Base-by-base conservation (phyloP, 371 early-diverging fungal species). In the Mucor indicus region DNA sequence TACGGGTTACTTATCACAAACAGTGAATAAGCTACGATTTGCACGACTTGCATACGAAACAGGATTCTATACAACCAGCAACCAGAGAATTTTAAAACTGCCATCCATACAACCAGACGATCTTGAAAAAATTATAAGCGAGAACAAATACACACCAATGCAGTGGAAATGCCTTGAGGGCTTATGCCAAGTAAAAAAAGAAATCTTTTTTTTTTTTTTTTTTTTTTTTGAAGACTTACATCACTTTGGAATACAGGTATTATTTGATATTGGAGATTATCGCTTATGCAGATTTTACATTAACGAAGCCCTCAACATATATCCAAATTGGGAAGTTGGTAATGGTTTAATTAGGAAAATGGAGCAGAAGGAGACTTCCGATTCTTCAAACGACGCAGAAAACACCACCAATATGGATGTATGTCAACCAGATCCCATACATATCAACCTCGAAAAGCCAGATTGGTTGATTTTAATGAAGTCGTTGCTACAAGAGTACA, bases 81-180 rank as follows among this genome's bases (percentile, higher is more conserved):
- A 48, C 17, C 25, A 45, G 44, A 42, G 47, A 32, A 27, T 19
- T 15, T 31, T 44, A 15, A 46, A 37, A 11, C 20, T 51, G 8
- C 38, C 41, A 24, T 11, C 15, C 6, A 37, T 52, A 21, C 20
- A 51, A 20, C 48, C 44, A n/a, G 33, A 50, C 11, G 33, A 53
- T 19, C 25, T 54, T 16, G 19, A 46, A 10, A 15, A 39, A 15
- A 43, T 50, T 11, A 30, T 68, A 10, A 22, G 17, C n/a, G 36
- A 38, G 3, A 41, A 50, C 8, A 23, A 47, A 10, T 30, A 71
- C 2, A 62, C 65, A 4, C 77, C 79, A 10, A 53, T 64, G 17
- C 80, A 83, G 23, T 83, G 83, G 83, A 50, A 48, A 37, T 83
- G 83, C 25, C 31, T 83, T 22, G 81, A 81, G 45, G 72, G 77